Evolutionary conservation across 2,329 filamentous ascomycete species (phyloP).

Genomic region (Mollisia scopiformis): DNA sequence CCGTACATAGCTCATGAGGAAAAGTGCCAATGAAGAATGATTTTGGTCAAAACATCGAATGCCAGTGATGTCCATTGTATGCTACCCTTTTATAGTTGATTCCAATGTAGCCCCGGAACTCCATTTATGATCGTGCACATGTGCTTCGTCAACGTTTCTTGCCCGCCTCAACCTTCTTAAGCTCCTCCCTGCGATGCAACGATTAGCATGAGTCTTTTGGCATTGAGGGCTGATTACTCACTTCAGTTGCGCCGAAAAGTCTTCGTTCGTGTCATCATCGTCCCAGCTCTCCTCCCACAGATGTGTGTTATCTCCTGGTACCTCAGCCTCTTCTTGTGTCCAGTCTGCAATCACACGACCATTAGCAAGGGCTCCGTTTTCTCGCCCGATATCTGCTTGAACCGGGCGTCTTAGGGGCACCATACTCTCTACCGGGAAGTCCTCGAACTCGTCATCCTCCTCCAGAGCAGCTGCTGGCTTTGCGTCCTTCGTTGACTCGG

Average conservation of each 20-base stretch:
- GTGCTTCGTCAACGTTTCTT: slow-evolving; percentile 59
- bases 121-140: slow-evolving; percentile 28
- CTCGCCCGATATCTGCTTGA: not conserved
- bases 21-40: slow-evolving; percentile 16
- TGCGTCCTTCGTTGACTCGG: slow-evolving; percentile 42
- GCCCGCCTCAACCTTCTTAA: slow-evolving; percentile 87
- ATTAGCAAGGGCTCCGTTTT: not conserved
- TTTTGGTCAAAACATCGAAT: slow-evolving; percentile 20
- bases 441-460: slow-evolving; percentile 98
- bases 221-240: slow-evolving; percentile 47
- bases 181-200: slow-evolving; percentile 70
- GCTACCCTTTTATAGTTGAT: slow-evolving; percentile 30
- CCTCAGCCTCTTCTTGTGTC: slow-evolving; percentile 88
- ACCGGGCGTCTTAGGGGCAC: slow-evolving; percentile 5
- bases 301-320: slow-evolving; percentile 75
- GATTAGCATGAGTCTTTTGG: slow-evolving; percentile 2
- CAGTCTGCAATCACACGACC: slow-evolving; percentile 68
- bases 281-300: slow-evolving; percentile 99
- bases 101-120: slow-evolving; percentile 31
- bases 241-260: slow-evolving; percentile 95
- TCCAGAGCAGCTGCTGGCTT: slow-evolving; percentile 68
- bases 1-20: slow-evolving; percentile 26
- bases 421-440: slow-evolving; percentile 94
- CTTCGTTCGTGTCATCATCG: slow-evolving; percentile 94
- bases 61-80: slow-evolving; percentile 31